A percentile compares a stretch with the other conserved stretches of the same genome.
Conservation (phyloP, 148 eudicot species). For the Silene conica region DNA sequence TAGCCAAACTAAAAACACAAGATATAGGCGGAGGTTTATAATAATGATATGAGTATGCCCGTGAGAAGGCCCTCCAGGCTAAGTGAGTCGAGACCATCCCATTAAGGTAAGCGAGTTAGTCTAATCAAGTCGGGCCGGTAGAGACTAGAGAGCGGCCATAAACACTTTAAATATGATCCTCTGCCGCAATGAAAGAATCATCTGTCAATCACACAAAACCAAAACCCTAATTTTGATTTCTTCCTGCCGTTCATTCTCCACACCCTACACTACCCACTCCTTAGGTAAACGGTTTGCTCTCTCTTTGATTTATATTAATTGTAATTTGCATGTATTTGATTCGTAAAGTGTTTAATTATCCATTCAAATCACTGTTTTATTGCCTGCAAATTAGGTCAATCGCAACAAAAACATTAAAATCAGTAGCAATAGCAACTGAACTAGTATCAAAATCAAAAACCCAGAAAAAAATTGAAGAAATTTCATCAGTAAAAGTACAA, state of each 20-base stretch:
- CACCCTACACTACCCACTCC: not conserved
- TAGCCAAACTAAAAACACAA: too few species aligned
- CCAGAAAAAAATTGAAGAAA: not conserved
- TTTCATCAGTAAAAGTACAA: not conserved
- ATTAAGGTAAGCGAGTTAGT: too few species aligned
- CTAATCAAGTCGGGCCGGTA: too few species aligned
- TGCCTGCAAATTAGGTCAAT: constrained; percentile 13
- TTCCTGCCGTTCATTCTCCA: not conserved
- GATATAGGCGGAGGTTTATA: too few species aligned
- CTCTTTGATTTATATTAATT: not conserved
- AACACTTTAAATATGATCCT: too few species aligned
- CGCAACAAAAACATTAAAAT: not conserved
- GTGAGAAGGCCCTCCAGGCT: too few species aligned
- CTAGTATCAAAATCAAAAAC: not conserved
- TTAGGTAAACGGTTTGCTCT: not conserved
- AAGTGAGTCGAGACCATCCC: too few species aligned
- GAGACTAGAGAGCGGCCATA: too few species aligned
- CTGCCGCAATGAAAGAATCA: too few species aligned
- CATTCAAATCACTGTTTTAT: constrained; percentile 3
- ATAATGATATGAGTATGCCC: too few species aligned
- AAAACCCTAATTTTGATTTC: too few species aligned
- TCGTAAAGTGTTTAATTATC: not conserved
- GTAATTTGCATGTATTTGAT: not conserved
- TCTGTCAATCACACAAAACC: too few species aligned
- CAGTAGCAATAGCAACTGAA: not conserved